Conservation (phyloP, 768 basidiomycete genomes). For the Amanita inopinata region DNA sequence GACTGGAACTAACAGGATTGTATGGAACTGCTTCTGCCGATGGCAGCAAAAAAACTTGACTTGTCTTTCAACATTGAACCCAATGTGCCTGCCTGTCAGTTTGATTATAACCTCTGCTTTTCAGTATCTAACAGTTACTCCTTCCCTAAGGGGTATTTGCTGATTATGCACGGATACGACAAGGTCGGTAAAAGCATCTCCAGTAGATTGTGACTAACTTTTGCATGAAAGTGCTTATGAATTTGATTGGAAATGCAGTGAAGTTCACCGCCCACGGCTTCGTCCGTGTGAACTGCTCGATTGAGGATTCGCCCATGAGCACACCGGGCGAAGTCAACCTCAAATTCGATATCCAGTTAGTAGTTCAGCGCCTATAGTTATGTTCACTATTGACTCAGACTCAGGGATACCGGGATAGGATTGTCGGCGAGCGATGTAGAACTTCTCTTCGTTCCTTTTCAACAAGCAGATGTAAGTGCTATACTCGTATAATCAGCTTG, state of each 20-base stretch:
- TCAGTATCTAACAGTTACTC: background rate
- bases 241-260: constrained; percentile 67
- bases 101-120: background rate
- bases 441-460: constrained; percentile 63
- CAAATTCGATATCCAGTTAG: constrained; percentile 59
- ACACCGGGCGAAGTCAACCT: constrained; percentile 37
- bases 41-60: constrained; percentile 68
- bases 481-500: background rate
- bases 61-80: constrained; percentile 63
- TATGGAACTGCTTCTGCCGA: constrained; percentile 65
- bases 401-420: constrained; percentile 66
- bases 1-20: constrained; percentile 45
- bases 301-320: constrained; percentile 29
- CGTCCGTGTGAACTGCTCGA: constrained; percentile 51
- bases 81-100: constrained; percentile 54
- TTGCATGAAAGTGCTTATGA: constrained; percentile 52
- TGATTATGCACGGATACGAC: constrained; percentile 65
- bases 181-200: constrained; percentile 31
- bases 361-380: constrained; percentile 6
- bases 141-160: constrained; percentile 48
- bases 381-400: constrained; percentile 3
- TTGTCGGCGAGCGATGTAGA: constrained; percentile 57
- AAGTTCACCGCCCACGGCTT: constrained; percentile 62
- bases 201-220: background rate
- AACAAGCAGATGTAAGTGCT: constrained; percentile 52